phyloP scores from a whole-genome alignment of 345 rosid genomes.

The Hibiscus mutabilis region DNA sequence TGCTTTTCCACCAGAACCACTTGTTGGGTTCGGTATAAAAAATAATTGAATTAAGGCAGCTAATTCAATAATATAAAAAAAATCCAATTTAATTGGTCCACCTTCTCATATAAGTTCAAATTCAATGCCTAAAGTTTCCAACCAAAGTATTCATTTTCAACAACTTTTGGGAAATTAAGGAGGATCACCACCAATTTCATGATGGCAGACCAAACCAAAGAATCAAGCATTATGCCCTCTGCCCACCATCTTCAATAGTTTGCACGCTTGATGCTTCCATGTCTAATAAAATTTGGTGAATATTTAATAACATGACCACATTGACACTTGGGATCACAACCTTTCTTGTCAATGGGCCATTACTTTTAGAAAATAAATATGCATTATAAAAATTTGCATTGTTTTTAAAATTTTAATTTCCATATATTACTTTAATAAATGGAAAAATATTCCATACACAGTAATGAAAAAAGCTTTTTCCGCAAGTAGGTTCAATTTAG shows the following conservation, averaged over 20 bases:
- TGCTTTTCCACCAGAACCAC: too few species aligned
- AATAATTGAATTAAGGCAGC: neutral
- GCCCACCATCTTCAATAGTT: neutral
- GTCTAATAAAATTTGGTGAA: neutral
- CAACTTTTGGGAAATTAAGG: too few species aligned
- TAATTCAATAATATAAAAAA: neutral
- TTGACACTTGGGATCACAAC: neutral
- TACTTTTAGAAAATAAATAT: too few species aligned
- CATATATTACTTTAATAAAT: too few species aligned
- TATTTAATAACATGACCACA: neutral
- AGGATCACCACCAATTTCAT: too few species aligned
- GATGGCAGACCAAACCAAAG: too few species aligned
- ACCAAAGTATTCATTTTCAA: neutral
- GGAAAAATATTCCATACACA: too few species aligned
- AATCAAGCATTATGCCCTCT: neutral
- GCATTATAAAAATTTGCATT: too few species aligned
- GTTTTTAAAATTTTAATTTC: too few species aligned
- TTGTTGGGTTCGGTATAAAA: too few species aligned
- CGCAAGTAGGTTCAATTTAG: too few species aligned
- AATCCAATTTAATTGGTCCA: neutral
- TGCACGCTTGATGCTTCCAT: neutral
- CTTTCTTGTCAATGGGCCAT: neutral
- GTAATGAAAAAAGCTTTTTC: too few species aligned
- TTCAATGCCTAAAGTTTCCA: neutral
- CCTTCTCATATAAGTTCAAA: neutral